Conservation (phyloP, 345 rosid species). For the Noccaea bulbosa region DNA sequence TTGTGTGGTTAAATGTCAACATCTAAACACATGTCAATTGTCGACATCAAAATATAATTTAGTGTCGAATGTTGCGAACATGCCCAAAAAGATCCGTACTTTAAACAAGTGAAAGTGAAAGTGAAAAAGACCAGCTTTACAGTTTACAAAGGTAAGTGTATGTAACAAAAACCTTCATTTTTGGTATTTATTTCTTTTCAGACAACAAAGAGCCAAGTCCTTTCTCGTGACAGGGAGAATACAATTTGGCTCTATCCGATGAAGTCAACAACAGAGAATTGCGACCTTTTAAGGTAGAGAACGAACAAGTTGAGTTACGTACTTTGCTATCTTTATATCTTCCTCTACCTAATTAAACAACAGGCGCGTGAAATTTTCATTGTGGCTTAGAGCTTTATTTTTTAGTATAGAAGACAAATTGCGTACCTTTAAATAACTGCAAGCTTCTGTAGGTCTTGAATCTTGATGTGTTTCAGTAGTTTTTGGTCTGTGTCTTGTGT, state of each 20-base stretch:
- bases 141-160: neutral
- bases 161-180: slow-evolving; percentile 2
- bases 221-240: neutral
- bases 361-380: slow-evolving; percentile 37
- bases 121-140: slow-evolving; percentile 10
- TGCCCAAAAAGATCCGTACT: neutral
- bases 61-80: neutral
- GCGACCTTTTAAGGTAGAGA: slow-evolving; percentile 12
- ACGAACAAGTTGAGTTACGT: slow-evolving; percentile 28
- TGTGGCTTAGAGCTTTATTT: slow-evolving; percentile 26
- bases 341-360: slow-evolving; percentile 24
- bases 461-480: too few relatives aligned
- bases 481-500: too few relatives aligned
- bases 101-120: neutral
- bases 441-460: too few relatives aligned
- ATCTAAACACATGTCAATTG: too few relatives aligned
- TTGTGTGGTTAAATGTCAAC: too few relatives aligned
- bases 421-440: slow-evolving; percentile 66
- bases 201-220: slow-evolving; percentile 29
- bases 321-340: slow-evolving; percentile 13
- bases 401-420: slow-evolving; percentile 50
- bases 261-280: slow-evolving; percentile 18
- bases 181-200: neutral
- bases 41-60: too few relatives aligned
- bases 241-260: neutral